Base-by-base conservation (phyloP, 805 yeast genomes). In the Saccharomyces mikatae region DNA sequence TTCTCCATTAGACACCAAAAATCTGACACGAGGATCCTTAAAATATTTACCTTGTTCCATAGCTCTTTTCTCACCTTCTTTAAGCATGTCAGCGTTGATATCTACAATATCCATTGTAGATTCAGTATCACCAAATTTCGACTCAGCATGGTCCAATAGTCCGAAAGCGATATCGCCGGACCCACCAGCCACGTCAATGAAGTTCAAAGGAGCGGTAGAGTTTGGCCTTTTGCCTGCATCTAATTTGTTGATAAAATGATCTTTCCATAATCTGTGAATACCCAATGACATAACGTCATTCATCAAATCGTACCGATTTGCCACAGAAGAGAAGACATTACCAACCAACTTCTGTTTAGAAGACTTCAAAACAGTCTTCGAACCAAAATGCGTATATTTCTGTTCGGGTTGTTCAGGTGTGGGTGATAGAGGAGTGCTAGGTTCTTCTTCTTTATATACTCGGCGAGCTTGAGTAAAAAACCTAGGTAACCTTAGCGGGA, bases 121-220 rank as follows among this genome's bases (percentile, higher is more conserved):
- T 57, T 77, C 75, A 41, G 71, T 77, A 72, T 94, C 99, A 54
- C 86, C 84, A 67, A 83, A 89, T 58, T 83, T 81, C 44, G 76
- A 72, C 59, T 85, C 83, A 9, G 98, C 98, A 71, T 94, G 96
- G 64, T 90, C 96, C 58, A 94, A 76, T 58, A 94, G 78, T 2
- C 99, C 95, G 72, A 89, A 89, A 1, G 99, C 99, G 71, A 94
- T 92, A 67, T 94, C 99, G 49, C 99, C 99, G 10, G 98, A 89
- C 26, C 99, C 99, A 56, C 99, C 99, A 28, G 99, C 99, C 54
- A 94, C 98, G 71, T 94, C 99, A 59, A 94, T 78, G 66, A 94
- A 92, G 55, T 84, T 81, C 63, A 94, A 75, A 3, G 97, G 96
- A 60, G 84, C 80, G 13, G 82, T 80, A 1, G 73, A 67, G 48